A percentile compares a stretch with the other conserved stretches of the same genome.
Conservation (phyloP, 352 stramenopile genomes). For the Saprolegnia parasitica region DNA sequence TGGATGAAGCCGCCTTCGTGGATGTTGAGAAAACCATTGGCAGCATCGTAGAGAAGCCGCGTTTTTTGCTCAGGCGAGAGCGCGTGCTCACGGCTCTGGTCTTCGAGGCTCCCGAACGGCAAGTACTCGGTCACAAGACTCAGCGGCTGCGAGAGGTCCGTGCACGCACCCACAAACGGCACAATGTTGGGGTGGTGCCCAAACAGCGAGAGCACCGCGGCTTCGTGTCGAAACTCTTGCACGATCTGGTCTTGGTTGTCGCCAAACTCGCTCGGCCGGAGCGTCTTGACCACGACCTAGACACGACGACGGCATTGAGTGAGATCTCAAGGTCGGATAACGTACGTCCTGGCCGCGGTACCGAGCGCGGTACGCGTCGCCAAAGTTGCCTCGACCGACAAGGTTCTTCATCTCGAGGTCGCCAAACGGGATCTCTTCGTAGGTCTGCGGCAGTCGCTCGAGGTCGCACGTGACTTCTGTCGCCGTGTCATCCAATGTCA, state of each 20-base stretch:
- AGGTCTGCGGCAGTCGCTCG: constrained; percentile 69
- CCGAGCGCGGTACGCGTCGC: constrained; percentile 59
- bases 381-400: constrained; percentile 71
- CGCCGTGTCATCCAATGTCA: constrained; percentile 39
- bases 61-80: constrained; percentile 47
- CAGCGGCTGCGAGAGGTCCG: constrained; percentile 58
- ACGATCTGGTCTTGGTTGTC: constrained; percentile 69
- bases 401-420: constrained; percentile 64
- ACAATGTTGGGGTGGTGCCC: constrained; percentile 75
- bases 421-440: constrained; percentile 61
- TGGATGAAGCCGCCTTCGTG: constrained; percentile 83
- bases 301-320: neutral
- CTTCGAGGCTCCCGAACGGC: constrained; percentile 64
- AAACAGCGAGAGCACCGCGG: constrained; percentile 76
- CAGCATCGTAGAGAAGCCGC: constrained; percentile 65
- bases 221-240: constrained; percentile 79
- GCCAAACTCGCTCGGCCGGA: constrained; percentile 67
- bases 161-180: constrained; percentile 73
- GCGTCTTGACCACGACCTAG: constrained; percentile 73
- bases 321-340: neutral
- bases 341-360: constrained; percentile 48
- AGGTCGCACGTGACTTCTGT: constrained; percentile 46
- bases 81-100: constrained; percentile 44
- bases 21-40: constrained; percentile 70
- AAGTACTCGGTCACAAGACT: constrained; percentile 71